These are phyloP conservation scores for Rhododendron ferrugineum DNA, from an alignment of 148 eudicot species.

Conservation along the genomic window DNA sequence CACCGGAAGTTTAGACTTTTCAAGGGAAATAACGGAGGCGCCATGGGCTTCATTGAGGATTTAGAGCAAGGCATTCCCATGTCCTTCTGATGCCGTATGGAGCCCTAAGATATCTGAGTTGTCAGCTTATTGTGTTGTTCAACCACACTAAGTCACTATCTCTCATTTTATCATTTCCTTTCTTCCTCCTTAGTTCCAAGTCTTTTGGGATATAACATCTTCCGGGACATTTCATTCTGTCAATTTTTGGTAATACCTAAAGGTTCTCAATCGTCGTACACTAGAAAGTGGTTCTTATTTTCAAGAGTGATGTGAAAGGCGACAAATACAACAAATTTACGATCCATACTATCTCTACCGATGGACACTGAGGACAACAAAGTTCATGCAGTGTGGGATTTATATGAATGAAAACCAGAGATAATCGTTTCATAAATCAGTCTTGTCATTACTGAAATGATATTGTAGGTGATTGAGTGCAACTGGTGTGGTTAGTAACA, in stretches of 20 bases:
- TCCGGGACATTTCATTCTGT: background rate
- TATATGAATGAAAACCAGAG: no score
- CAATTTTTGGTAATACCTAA: background rate
- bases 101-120: no score
- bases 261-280: background rate
- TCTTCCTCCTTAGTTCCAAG: background rate
- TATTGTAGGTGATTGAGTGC: no score
- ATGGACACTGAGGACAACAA: no score
- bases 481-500: no score
- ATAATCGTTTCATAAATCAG: no score
- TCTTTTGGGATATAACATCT: background rate
- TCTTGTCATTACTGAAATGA: background rate
- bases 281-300: background rate
- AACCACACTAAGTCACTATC: no score
- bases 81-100: no score
- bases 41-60: background rate
- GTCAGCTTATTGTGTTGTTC: no score
- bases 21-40: background rate
- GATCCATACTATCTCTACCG: no score
- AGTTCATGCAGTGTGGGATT: no score
- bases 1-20: background rate
- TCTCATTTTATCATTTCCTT: background rate
- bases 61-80: no score
- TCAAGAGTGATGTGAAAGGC: background rate
- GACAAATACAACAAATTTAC: background rate